Evolutionary conservation across 768 basidiomycete genomes (phyloP), one percentile per base, ranked within the genome.

Genomic region (Trametes coccinea): DNA sequence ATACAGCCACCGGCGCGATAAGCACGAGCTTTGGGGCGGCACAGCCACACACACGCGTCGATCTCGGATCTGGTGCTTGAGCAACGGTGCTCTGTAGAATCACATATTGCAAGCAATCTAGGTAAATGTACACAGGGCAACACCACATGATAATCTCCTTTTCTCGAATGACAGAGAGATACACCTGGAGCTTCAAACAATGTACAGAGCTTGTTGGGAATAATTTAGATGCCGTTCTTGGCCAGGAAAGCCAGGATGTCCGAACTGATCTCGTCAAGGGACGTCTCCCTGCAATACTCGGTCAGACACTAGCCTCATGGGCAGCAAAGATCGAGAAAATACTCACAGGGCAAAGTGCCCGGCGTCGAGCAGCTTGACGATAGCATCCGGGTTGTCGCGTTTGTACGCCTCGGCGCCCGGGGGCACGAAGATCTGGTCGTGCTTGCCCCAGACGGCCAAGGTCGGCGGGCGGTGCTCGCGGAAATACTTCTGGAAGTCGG

Each of bases 371-470:
- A 79, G 67, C 47, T 73, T 52, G 4, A 81, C 73, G 68, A 77
- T 67, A 2, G 76, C 75, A 4, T 80, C 64, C 17, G 71, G 70
- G 43, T 77, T 54, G 40, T 77, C 76, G 17, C 61, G 71, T 65
- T 75, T 77, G 71, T 69, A 83, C 17, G 79, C 79, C 62, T 79
- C 73, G 0, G 80, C 82, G 2, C 81, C 81, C 0, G 75, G 60
- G 8, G 76, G 73, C 22, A 77, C 60, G 72, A 83, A 83, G 56
- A 79, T 72, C 5, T 56, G 37, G 61, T 84, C 82, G 60, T 78
- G 74, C 62, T 71, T 75, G 7, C 81, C 82, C 83, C 83, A 83
- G 4, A 81, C 71, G 0, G 76, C 81, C 2, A 83, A 73, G 14
- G 81, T 61, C 1, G 78, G 77, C 17, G 78, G 76, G 54, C 77